Evolutionary conservation across 257 asterid genomes (phyloP).

Genomic region (Leptodermis oblonga): DNA sequence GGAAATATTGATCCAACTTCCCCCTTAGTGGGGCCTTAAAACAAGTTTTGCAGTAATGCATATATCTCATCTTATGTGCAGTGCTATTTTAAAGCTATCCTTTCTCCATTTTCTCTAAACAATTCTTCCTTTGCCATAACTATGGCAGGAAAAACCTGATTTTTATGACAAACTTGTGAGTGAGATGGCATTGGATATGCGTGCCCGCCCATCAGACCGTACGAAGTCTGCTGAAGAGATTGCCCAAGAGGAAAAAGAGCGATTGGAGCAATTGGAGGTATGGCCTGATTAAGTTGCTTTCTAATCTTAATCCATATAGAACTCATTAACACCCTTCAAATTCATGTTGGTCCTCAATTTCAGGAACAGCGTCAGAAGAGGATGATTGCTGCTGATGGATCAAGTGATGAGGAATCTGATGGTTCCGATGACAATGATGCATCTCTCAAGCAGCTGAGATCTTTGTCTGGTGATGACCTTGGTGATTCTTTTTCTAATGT

Average conservation of each 20-base stretch:
- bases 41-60: background rate
- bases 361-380: conserved; percentile 92
- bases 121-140: conserved; percentile 13
- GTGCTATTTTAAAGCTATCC: background rate
- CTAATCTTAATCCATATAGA: background rate
- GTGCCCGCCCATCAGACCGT: conserved; percentile 92
- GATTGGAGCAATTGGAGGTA: conserved; percentile 85
- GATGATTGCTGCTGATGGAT: conserved; percentile 68
- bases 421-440: conserved; percentile 47
- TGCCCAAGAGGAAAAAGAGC: conserved; percentile 97
- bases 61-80: background rate
- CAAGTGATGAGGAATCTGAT: conserved; percentile 56
- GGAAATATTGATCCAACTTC: background rate
- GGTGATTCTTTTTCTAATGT: conserved; percentile 71
- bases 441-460: conserved; percentile 31
- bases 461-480: conserved; percentile 92
- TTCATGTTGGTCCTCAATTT: background rate
- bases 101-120: background rate
- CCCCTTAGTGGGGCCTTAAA: too few relatives aligned
- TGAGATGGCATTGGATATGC: conserved; percentile 74
- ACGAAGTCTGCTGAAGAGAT: conserved; percentile 89
- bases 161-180: conserved; percentile 63
- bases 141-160: conserved; percentile 73
- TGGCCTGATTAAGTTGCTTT: background rate
- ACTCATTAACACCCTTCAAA: background rate